Evolutionary conservation across 768 basidiomycete genomes (phyloP).

Genomic region (Cubamyces sp.): DNA sequence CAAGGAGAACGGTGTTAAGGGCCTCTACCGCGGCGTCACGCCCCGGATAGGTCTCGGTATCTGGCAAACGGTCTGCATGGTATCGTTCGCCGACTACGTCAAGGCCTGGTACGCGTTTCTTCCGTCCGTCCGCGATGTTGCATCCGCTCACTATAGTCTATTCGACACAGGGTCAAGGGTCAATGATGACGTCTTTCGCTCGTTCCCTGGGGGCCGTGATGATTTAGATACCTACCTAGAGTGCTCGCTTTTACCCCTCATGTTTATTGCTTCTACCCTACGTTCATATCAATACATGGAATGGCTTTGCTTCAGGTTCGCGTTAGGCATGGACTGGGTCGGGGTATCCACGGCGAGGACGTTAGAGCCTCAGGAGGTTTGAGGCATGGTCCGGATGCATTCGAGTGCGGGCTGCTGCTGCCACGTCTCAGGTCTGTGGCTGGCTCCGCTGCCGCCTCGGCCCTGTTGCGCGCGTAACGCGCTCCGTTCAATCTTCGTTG

Average conservation of each 20-base stretch:
- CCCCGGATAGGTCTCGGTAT: constrained; percentile 95
- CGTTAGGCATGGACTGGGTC: background rate
- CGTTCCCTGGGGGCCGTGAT: background rate
- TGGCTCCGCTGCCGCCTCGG: too few species aligned
- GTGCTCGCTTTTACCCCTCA: constrained; percentile 1
- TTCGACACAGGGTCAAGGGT: constrained; percentile 16
- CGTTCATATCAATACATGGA: constrained; percentile 20
- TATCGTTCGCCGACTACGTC: constrained; percentile 95
- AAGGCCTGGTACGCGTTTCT: constrained; percentile 66
- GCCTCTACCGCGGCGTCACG: constrained; percentile 95
- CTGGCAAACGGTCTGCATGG: constrained; percentile 99
- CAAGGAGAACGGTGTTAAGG: constrained; percentile 94
- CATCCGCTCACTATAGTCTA: background rate
- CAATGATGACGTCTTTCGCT: background rate
- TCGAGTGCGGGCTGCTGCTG: too few species aligned
- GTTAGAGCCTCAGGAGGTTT: too few species aligned
- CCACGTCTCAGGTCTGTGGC: too few species aligned
- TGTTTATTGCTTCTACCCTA: constrained; percentile 24
- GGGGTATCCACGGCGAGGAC: background rate
- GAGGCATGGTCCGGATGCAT: too few species aligned
- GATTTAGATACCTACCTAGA: constrained; percentile 20
- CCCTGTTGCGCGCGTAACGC: too few species aligned
- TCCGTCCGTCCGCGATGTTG: background rate
- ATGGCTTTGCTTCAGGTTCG: background rate
- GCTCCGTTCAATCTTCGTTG: too few species aligned